phyloP scores from a whole-genome alignment of 169 alveolate genomes.

The Perkinsus olseni region DNA sequence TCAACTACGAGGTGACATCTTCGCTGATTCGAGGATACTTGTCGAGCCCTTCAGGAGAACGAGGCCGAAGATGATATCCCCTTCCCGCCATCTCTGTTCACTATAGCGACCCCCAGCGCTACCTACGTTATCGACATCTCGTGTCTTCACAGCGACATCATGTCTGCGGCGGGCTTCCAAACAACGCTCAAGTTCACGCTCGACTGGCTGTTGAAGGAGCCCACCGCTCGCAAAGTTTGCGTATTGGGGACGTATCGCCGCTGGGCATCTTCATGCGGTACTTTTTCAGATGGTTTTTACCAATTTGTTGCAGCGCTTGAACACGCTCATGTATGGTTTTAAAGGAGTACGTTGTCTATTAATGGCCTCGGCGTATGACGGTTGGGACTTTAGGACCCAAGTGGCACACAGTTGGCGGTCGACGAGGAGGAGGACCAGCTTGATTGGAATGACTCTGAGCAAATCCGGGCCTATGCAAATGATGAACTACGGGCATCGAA shows the following conservation, averaged over 20 bases:
- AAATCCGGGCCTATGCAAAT: background rate
- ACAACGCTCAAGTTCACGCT: background rate
- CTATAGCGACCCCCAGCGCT: background rate
- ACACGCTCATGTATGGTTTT: background rate
- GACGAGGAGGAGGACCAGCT: background rate
- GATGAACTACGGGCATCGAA: background rate
- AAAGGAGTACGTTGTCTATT: background rate
- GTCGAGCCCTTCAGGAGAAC: background rate
- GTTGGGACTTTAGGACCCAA: background rate
- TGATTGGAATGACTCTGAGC: background rate
- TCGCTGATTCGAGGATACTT: too few species aligned
- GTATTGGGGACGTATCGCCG: too few species aligned
- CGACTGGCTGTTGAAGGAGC: background rate
- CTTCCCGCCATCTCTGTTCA: background rate
- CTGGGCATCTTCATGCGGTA: too few species aligned
- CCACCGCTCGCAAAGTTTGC: background rate
- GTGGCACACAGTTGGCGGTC: background rate
- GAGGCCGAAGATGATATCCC: background rate
- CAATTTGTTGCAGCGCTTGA: background rate
- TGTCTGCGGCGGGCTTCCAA: background rate
- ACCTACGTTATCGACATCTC: background rate
- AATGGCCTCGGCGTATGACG: background rate
- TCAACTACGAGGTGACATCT: background rate
- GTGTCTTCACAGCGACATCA: background rate
- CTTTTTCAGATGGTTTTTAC: background rate